Percentiles rank a stretch among this genome's conserved stretches.
Evolutionary conservation across 495 filamentous ascomycete species (phyloP).

Genomic region (Xylaria venustula): DNA sequence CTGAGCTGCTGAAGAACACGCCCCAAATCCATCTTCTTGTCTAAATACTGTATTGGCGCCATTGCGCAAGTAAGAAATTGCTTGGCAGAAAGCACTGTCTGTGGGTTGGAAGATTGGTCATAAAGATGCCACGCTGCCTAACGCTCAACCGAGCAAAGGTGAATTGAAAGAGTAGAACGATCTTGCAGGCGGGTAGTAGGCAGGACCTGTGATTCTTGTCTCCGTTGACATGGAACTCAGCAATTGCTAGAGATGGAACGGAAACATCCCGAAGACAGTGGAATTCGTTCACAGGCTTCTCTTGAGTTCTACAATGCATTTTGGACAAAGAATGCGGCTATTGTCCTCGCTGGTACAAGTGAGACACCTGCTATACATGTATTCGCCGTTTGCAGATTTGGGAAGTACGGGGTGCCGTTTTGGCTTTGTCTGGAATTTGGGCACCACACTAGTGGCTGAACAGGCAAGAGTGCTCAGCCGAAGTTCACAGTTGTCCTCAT

Average conservation of each 20-base stretch:
- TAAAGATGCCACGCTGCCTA: neutral
- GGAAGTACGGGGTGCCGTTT: neutral
- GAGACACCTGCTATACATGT: conserved; percentile 21
- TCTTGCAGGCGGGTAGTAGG: neutral
- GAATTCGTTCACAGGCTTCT: conserved; percentile 12
- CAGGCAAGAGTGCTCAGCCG: neutral
- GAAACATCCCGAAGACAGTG: conserved; percentile 23
- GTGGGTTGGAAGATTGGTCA: neutral
- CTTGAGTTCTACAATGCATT: conserved; percentile 13
- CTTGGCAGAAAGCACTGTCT: conserved; percentile 7
- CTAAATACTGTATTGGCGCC: conserved; percentile 3
- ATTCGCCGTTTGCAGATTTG: conserved; percentile 27
- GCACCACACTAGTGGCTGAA: neutral
- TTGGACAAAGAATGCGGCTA: conserved; percentile 29
- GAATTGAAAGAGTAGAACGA: neutral
- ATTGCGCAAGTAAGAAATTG: neutral
- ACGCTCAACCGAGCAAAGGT: neutral
- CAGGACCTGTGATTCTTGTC: conserved; percentile 15
- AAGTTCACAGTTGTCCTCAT: neutral
- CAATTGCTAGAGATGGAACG: conserved; percentile 14
- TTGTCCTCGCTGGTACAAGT: conserved; percentile 5
- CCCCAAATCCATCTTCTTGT: neutral
- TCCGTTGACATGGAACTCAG: conserved; percentile 18
- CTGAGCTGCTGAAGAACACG: neutral
- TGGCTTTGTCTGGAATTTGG: conserved; percentile 20